Base-by-base conservation (phyloP, 2,329 filamentous ascomycete genomes). In the Colletotrichum sp. region DNA sequence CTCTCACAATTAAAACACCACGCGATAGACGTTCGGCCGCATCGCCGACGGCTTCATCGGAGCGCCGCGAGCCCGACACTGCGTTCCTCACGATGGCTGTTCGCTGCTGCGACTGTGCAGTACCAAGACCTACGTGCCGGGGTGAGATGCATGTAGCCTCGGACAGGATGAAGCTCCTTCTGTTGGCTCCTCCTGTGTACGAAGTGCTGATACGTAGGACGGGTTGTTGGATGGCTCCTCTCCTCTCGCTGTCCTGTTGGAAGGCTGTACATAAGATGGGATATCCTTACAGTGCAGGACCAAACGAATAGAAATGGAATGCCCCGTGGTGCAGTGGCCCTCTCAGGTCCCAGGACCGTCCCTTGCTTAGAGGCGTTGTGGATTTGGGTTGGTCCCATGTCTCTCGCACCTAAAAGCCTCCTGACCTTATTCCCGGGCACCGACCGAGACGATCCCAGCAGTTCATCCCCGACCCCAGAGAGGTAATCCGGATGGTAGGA, bases 361-460 rank as follows among this genome's bases (percentile, higher is more conserved):
- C 72, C 72, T 71, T 71, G 72, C 34, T 34, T 26, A 34, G 30
- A 61, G 15, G 24, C 26, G 18, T 28, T 28, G 57, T 60, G 24
- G 48, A 18, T 36, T 8, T 34, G 34, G 66, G 32, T 58, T 71
- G 58, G 24, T 67, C 61, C 52, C 61, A 63, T 63, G 34, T 66
- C 52, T 65, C 36, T 65, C 36, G 43, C 60, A 43, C 48, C 67
- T 69, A 66, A 74, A 71, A 52, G 43, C 48, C 32, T 71, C 48
- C 32, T 57, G 58, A 26, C 18, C 61, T 67, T 38, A 58, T 63
- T 52, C 24, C 73, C 57, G 57, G 32, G 38, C 43, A 34, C 48
- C 55, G 61, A 21, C 57, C 73, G 73, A 63, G 36, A 28, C 38
- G 30, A 75, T 67, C 69, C 58, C 36, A 74, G 71, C 24, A 74